Conservation (phyloP, 306 rosid genomes). For the Mucuna pruriens region DNA sequence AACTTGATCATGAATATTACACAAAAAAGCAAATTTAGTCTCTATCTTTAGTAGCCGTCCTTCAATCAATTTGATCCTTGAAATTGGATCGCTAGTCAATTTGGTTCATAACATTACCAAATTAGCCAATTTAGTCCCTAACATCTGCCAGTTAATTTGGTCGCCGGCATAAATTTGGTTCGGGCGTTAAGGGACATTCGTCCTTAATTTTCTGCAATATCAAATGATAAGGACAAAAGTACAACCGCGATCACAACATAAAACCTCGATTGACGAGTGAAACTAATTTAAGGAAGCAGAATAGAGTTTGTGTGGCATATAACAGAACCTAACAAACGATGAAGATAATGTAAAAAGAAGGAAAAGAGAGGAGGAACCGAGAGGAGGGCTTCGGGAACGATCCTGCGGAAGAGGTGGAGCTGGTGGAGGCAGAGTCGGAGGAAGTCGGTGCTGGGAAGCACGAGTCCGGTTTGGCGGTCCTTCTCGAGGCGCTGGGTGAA, state of each 20-base stretch:
- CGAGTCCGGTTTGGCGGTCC: constrained; percentile 47
- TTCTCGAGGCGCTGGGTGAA: constrained; percentile 70
- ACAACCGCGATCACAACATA: no score
- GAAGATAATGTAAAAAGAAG: neutral
- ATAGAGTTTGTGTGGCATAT: neutral
- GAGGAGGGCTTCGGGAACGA: constrained; percentile 70
- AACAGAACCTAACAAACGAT: neutral
- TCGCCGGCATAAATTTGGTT: no score
- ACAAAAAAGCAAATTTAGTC: neutral
- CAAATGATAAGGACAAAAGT: no score
- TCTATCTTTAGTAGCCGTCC: neutral
- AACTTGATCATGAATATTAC: neutral
- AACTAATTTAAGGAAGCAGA: neutral
- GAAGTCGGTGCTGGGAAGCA: constrained; percentile 83
- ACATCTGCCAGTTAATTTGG: neutral
- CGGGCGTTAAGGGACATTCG: neutral
- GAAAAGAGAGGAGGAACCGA: constrained; percentile 53
- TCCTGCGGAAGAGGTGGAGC: constrained; percentile 79
- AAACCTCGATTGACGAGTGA: no score
- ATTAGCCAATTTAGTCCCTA: neutral
- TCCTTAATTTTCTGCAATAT: neutral
- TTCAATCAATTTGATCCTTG: neutral
- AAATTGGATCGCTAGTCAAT: neutral
- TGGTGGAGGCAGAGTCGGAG: constrained; percentile 76
- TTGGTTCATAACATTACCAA: neutral